These are phyloP conservation scores for Salisapilia sapeloensis DNA, from an alignment of 352 stramenopile species.

Conservation along the genomic window DNA sequence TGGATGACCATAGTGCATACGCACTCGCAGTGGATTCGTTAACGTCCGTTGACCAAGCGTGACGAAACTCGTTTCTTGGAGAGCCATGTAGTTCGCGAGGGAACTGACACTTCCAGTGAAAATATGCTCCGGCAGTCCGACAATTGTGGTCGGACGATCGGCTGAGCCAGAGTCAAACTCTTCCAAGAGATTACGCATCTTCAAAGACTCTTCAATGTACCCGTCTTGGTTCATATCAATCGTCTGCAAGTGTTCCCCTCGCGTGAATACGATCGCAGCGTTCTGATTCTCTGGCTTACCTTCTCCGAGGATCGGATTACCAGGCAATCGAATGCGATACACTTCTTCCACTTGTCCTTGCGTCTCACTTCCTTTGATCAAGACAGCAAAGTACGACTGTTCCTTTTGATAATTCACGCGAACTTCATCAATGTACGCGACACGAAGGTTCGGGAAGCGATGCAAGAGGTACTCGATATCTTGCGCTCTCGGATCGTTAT, in stretches of 20 bases:
- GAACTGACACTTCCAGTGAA: constrained; percentile 98
- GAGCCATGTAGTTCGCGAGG: constrained; percentile 98
- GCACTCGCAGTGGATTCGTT: constrained; percentile 89
- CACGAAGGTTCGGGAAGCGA: constrained; percentile 91
- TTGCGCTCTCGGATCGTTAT: constrained; percentile 95
- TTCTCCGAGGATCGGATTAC: constrained; percentile 97
- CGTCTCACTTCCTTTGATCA: constrained; percentile 88
- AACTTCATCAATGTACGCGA: constrained; percentile 98
- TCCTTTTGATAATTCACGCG: constrained; percentile 90
- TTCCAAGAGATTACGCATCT: constrained; percentile 97
- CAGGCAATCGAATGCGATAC: constrained; percentile 94
- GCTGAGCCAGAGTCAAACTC: constrained; percentile 87
- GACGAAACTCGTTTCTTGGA: constrained; percentile 98
- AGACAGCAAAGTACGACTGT: constrained; percentile 92
- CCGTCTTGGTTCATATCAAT: constrained; percentile 99
- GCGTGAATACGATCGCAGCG: constrained; percentile 96
- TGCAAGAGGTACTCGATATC: constrained; percentile 98
- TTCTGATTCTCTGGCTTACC: constrained; percentile 99
- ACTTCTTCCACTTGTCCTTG: constrained; percentile 77
- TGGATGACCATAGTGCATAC: constrained; percentile 97
- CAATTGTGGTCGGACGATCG: constrained; percentile 84
- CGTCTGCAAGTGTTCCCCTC: constrained; percentile 94
- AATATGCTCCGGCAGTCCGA: constrained; percentile 98
- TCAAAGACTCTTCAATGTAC: constrained; percentile 97
- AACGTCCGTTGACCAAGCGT: constrained; percentile 96